A percentile compares a stretch with the other conserved stretches of the same genome.
Evolutionary conservation across 1,284 basidiomycete genomes (phyloP).

Genomic region (Austroboletus niveus): DNA sequence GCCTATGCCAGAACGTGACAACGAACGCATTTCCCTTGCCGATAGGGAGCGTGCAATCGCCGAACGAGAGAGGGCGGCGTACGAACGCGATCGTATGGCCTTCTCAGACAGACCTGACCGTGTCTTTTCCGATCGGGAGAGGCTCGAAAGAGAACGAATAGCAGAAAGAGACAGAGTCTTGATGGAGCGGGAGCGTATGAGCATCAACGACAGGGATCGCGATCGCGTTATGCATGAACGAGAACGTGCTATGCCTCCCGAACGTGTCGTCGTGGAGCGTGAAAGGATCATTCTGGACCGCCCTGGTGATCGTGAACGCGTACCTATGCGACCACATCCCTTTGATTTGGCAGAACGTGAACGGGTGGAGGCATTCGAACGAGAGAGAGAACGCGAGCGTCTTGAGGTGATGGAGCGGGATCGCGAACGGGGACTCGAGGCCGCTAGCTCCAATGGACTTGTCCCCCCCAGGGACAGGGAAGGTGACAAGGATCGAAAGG

Average conservation of each 20-base stretch:
- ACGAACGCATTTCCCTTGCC: slow-evolving; percentile 12
- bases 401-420: slow-evolving; percentile 27
- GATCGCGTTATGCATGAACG: slow-evolving; percentile 23
- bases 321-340: slow-evolving; percentile 21
- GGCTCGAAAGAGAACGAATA: slow-evolving; percentile 22
- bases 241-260: slow-evolving; percentile 21
- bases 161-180: slow-evolving; percentile 21
- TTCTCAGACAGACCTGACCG: slow-evolving; percentile 19
- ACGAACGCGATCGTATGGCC: slow-evolving; percentile 26
- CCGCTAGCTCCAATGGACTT: neutral
- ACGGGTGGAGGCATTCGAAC: slow-evolving; percentile 25
- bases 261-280: slow-evolving; percentile 19
- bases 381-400: slow-evolving; percentile 26
- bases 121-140: slow-evolving; percentile 21
- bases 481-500: slow-evolving; percentile 22
- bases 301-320: slow-evolving; percentile 24
- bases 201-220: slow-evolving; percentile 21
- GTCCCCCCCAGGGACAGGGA: slow-evolving; percentile 23
- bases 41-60: slow-evolving; percentile 24
- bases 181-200: slow-evolving; percentile 24
- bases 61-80: slow-evolving; percentile 26
- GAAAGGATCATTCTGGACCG: slow-evolving; percentile 21
- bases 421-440: slow-evolving; percentile 19
- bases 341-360: slow-evolving; percentile 28
- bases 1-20: slow-evolving; percentile 21